A percentile compares a stretch with the other conserved stretches of the same genome.
phyloP scores from a whole-genome alignment of 2,329 filamentous ascomycete genomes.

The Monosporascus sp. region DNA sequence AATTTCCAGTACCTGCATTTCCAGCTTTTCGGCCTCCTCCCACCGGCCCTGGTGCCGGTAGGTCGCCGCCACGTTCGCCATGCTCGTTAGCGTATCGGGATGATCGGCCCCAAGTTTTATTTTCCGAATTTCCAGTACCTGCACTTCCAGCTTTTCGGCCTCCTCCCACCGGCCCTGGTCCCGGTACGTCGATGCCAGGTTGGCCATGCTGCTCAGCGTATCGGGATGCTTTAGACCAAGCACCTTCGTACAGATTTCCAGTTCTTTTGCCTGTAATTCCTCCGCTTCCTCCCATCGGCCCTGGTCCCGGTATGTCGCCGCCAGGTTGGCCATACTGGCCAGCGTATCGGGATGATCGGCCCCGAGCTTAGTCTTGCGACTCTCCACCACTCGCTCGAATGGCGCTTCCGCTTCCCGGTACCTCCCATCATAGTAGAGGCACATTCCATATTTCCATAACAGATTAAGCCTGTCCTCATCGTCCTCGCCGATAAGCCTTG shows the following conservation, averaged over 20 bases:
- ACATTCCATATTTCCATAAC: no score
- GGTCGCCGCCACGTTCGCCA: not conserved
- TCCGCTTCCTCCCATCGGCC: no score
- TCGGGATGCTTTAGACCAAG: not conserved
- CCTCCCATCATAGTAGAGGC: not conserved
- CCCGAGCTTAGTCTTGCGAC: conserved; percentile 7
- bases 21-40: not conserved
- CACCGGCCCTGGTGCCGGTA: conserved; percentile 3
- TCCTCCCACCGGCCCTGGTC: no score
- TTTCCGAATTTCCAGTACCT: no score
- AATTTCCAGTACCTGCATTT: not conserved
- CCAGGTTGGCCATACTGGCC: conserved; percentile 2
- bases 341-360: conserved; percentile 10
- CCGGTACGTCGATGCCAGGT: not conserved
- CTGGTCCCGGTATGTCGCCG: not conserved
- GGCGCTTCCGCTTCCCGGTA: conserved; percentile 8
- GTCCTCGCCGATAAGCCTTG: no score
- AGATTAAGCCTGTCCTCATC: not conserved
- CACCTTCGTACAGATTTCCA: no score
- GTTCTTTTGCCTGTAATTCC: no score
- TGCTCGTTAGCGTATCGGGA: not conserved
- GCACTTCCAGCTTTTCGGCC: no score
- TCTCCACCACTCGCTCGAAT: conserved; percentile 9
- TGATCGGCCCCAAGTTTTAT: not conserved
- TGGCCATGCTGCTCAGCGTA: conserved; percentile 4